Evolutionary conservation across 495 filamentous ascomycete genomes (phyloP), one percentile per base, ranked within the genome.

Genomic region (Trichoderma gamsii): DNA sequence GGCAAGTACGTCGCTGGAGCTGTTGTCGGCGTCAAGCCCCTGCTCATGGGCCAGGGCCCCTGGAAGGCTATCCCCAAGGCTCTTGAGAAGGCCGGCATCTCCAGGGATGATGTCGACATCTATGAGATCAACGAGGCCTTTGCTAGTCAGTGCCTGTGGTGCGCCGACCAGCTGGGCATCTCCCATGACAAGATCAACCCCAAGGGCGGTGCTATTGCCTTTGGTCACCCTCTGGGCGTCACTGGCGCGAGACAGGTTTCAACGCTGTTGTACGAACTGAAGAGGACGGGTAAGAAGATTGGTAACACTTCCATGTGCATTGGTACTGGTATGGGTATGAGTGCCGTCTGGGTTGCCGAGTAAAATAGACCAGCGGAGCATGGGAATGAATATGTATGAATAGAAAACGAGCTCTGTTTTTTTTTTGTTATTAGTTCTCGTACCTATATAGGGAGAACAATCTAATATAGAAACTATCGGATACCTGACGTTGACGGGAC

Each of bases 61-160:
- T 97, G 92, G 90, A 92, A 92, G 77, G 93, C 95, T 41, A 97
- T 99, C 76, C 95, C 95, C 68, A 89, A 93, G 74, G 92, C 91
- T 8, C 88, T 97, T 70, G 83, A 88, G 77, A 93, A 95, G 76
- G 90, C 93, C 4, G 91, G 92, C 52, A 85, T 99, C 70, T 85
- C 83, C 70, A 92, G 90, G 80, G 90, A 94, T 63, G 95, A 98
- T 70, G 92, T 99, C 44, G 96, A 97, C 77, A 91, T 98, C 75
- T 99, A 84, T 76, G 95, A 99, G 87, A 98, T 99, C 84, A 99
- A 99, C 84, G 95, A 99, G 86, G 95, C 95, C 9, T 99, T 99
- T 76, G 95, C 95, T 18, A 89, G 85, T 66, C 95, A 99, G 84
- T 97, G 92, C 74, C 80, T 99, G 64, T 97, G 90, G 89, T 99